Conservation (phyloP, 176 grass and related monocot genomes). For the Pontederia crassipes region DNA sequence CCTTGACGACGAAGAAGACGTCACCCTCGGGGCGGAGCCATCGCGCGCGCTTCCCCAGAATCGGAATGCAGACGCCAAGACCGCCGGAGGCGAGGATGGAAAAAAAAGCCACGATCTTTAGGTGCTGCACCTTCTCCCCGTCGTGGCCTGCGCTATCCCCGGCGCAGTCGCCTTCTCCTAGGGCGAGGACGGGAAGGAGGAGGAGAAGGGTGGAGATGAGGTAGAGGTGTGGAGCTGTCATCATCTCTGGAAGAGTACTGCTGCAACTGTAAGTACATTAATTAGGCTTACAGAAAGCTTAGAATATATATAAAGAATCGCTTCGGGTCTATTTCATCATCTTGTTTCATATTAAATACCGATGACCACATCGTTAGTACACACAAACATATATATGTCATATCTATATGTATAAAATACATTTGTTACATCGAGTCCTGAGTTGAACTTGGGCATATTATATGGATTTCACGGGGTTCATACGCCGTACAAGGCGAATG, state of each 20-base stretch:
- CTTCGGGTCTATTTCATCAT: no score
- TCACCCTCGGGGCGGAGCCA: not conserved
- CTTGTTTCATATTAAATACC: no score
- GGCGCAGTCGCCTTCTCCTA: not conserved
- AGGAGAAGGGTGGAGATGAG: not conserved
- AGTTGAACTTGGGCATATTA: no score
- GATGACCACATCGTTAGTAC: no score
- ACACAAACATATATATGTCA: no score
- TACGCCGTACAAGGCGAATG: no score
- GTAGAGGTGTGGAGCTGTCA: not conserved
- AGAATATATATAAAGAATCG: no score
- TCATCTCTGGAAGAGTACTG: not conserved
- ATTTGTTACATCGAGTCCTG: no score
- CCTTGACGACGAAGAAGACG: conserved; percentile 1
- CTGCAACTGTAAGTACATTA: not conserved
- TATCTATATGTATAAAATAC: no score
- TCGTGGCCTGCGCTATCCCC: not conserved
- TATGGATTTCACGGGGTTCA: no score
- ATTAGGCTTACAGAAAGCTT: no score
- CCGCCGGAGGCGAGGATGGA: not conserved
- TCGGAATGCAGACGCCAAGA: conserved; percentile 9
- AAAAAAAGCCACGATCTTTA: not conserved
- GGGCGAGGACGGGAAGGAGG: not conserved
- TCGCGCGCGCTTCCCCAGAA: not conserved
- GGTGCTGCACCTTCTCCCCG: not conserved